These are phyloP conservation scores for Acanthamoeba divionensis DNA, from an alignment of 208 protist genomes.

Conservation along the genomic window DNA sequence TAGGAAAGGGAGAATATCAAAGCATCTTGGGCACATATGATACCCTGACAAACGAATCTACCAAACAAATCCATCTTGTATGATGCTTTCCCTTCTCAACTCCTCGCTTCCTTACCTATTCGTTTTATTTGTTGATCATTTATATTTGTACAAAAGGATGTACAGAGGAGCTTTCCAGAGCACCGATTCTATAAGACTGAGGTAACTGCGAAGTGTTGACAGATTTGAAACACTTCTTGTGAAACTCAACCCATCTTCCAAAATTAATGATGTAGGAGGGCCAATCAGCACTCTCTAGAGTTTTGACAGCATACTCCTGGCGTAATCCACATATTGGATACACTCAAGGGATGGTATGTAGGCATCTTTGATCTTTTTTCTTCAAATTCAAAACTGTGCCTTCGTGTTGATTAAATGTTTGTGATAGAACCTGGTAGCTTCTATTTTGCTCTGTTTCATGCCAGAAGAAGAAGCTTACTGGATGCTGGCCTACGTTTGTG, in stretches of 20 bases:
- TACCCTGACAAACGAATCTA: neutral
- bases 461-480: slow-evolving; percentile 29
- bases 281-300: neutral
- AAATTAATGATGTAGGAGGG: neutral
- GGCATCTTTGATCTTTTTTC: neutral
- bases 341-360: slow-evolving; percentile 33
- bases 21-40: neutral
- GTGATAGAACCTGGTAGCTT: slow-evolving; percentile 5
- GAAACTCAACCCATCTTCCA: too few species aligned
- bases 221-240: too few species aligned
- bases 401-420: neutral
- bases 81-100: neutral
- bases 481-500: slow-evolving; percentile 4
- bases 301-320: slow-evolving; percentile 34
- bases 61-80: neutral
- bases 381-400: neutral
- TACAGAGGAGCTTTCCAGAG: slow-evolving; percentile 2
- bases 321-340: slow-evolving; percentile 34
- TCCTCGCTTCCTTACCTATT: neutral
- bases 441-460: slow-evolving; percentile 42
- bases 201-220: too few species aligned
- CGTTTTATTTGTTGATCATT: neutral
- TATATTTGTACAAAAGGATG: neutral
- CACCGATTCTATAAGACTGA: slow-evolving; percentile 37
- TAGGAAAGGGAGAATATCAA: slow-evolving; percentile 4